Evolutionary conservation across 164 flowering plant species (phyloP).

Genomic region (Nelumbo lutea): DNA sequence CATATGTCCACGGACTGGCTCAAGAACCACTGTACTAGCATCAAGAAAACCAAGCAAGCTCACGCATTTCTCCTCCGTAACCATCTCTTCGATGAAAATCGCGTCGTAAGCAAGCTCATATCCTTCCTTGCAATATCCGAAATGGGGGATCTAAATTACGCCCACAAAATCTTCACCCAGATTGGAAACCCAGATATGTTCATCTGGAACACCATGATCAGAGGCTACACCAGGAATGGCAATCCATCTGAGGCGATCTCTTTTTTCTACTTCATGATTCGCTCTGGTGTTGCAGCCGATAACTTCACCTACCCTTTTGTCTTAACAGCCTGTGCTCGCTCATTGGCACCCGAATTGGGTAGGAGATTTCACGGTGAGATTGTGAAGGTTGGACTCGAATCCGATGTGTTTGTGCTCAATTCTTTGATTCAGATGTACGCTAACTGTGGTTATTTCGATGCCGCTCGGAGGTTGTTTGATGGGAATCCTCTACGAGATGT

Average conservation of each 20-base stretch:
- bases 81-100: slow-evolving; percentile 7
- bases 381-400: slow-evolving; percentile 10
- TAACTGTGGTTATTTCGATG: slow-evolving; percentile 2
- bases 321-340: slow-evolving; percentile 13
- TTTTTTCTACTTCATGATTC: slow-evolving; percentile 14
- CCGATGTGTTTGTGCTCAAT: slow-evolving; percentile 13
- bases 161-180: slow-evolving; percentile 13
- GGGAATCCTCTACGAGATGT: slow-evolving; percentile 16
- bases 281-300: slow-evolving; percentile 12
- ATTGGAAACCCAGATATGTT: slow-evolving; percentile 17
- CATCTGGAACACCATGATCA: slow-evolving; percentile 21
- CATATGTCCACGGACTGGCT: slow-evolving; percentile 8
- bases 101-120: slow-evolving; percentile 13
- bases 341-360: slow-evolving; percentile 2
- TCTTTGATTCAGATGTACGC: slow-evolving; percentile 17
- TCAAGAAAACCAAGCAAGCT: slow-evolving; percentile 20
- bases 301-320: slow-evolving; percentile 17
- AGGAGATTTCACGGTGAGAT: slow-evolving; percentile 12
- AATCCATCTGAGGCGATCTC: slow-evolving; percentile 12
- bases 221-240: slow-evolving; percentile 15
- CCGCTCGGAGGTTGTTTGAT: slow-evolving; percentile 16
- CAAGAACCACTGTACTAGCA: slow-evolving; percentile 14
- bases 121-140: slow-evolving; percentile 13
- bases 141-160: slow-evolving; percentile 7
- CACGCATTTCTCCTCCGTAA: slow-evolving; percentile 22